A percentile compares a stretch with the other conserved stretches of the same genome.
These are phyloP conservation scores for Termitomyces sp. DNA, from an alignment of 768 basidiomycete genomes.

Conservation along the genomic window DNA sequence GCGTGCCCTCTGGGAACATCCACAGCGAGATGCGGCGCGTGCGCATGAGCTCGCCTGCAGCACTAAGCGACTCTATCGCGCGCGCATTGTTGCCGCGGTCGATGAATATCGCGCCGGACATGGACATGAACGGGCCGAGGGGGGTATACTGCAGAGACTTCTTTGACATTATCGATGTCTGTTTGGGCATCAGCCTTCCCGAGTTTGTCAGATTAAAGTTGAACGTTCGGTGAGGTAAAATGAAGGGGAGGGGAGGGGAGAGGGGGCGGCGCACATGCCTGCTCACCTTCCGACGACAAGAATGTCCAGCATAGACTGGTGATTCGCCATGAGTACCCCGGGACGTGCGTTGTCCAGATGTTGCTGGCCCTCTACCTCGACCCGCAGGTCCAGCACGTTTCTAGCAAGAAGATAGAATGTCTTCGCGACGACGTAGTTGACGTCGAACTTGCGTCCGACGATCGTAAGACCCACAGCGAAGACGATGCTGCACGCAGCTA, in stretches of 20 bases:
- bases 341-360: slow-evolving; percentile 63
- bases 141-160: slow-evolving; percentile 82
- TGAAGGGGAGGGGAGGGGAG: slow-evolving; percentile 6
- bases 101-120: slow-evolving; percentile 88
- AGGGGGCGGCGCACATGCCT: slow-evolving; percentile 1
- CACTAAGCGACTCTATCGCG: slow-evolving; percentile 70
- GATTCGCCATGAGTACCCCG: slow-evolving; percentile 78
- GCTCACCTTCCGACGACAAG: slow-evolving; percentile 73
- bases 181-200: slow-evolving; percentile 71
- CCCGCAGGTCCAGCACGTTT: slow-evolving; percentile 54
- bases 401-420: slow-evolving; percentile 72
- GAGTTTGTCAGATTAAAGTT: neutral
- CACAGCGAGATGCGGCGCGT: slow-evolving; percentile 65
- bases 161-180: slow-evolving; percentile 89
- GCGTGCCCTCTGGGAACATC: slow-evolving; percentile 97
- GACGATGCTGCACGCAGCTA: slow-evolving; percentile 68
- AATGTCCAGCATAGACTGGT: slow-evolving; percentile 92
- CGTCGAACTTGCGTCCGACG: slow-evolving; percentile 67
- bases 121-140: slow-evolving; percentile 85
- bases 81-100: slow-evolving; percentile 75
- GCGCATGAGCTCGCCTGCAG: slow-evolving; percentile 79
- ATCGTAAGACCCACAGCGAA: slow-evolving; percentile 61
- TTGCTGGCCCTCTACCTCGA: slow-evolving; percentile 86
- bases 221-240: neutral
- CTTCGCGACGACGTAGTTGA: slow-evolving; percentile 78